Percentiles rank a stretch among this genome's conserved stretches.
phyloP scores from a whole-genome alignment of 129 eudicot genomes.

The Arctium minus region DNA sequence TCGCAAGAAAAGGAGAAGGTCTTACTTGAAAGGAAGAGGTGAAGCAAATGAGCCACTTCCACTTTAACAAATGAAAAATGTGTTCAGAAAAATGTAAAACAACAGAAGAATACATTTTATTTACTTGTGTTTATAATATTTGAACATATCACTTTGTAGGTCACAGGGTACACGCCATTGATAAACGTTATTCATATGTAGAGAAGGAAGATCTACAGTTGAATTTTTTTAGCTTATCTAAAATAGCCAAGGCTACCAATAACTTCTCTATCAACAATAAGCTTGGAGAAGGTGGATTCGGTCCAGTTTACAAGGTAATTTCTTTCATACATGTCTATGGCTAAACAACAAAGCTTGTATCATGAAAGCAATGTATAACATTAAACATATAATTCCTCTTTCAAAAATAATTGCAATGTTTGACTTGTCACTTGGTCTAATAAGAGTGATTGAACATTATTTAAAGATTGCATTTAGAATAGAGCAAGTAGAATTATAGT shows the following conservation, averaged over 20 bases:
- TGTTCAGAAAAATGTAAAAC: no score
- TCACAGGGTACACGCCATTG: not conserved
- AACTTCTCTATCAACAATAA: slow-evolving; percentile 21
- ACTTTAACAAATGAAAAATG: no score
- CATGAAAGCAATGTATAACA: no score
- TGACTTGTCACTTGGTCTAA: no score
- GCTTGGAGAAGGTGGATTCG: slow-evolving; percentile 42
- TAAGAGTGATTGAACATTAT: no score
- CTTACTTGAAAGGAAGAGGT: not conserved
- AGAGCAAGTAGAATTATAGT: not conserved
- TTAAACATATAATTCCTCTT: no score
- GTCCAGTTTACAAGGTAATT: slow-evolving; percentile 32
- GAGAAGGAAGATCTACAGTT: slow-evolving; percentile 25
- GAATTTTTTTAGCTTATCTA: not conserved
- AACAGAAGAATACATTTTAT: not conserved
- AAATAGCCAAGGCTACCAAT: slow-evolving; percentile 17
- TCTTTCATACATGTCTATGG: no score
- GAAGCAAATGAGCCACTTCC: not conserved
- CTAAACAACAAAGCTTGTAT: no score
- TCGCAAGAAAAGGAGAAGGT: not conserved
- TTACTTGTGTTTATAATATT: not conserved
- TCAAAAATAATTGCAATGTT: no score
- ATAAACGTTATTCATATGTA: not conserved
- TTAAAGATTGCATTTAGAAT: not conserved
- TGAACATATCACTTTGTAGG: not conserved